Conservation (phyloP, 2,329 filamentous ascomycete genomes). For the Xylariaceae sp. region DNA sequence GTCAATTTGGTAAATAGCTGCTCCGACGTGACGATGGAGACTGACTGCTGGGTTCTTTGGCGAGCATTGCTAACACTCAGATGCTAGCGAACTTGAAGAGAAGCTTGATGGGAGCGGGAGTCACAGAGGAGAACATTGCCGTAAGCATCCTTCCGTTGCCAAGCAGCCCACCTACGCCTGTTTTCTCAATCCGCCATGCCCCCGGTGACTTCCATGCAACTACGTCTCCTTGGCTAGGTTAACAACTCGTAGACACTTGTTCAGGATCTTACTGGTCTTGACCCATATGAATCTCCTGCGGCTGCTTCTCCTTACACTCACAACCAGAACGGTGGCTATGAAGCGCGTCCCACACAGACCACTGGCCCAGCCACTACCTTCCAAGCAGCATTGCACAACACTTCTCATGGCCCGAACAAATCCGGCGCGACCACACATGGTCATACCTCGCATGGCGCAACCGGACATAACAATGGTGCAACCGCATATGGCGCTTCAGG, state of each 20-base stretch:
- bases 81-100: constrained; percentile 39
- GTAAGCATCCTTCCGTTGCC: constrained; percentile 32
- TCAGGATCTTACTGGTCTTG: constrained; percentile 14
- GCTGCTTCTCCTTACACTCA: constrained; percentile 7
- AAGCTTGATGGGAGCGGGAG: constrained; percentile 47
- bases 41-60: background rate
- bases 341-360: constrained; percentile 5
- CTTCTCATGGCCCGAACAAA: constrained; percentile 1
- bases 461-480: too few relatives aligned
- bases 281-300: constrained; percentile 10
- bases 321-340: constrained; percentile 10
- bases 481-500: constrained; percentile 3
- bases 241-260: constrained; percentile 22
- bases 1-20: constrained; percentile 49
- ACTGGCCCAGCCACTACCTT: background rate
- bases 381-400: constrained; percentile 1
- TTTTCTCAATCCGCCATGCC: background rate
- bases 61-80: constrained; percentile 13
- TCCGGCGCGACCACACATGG: too few relatives aligned
- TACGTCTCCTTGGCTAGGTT: background rate
- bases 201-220: background rate
- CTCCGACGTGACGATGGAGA: background rate
- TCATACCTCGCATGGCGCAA: too few relatives aligned
- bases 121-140: constrained; percentile 42
- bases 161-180: background rate